phyloP scores from a whole-genome alignment of 371 early-diverging fungal genomes.

The Batkoa obscura region DNA sequence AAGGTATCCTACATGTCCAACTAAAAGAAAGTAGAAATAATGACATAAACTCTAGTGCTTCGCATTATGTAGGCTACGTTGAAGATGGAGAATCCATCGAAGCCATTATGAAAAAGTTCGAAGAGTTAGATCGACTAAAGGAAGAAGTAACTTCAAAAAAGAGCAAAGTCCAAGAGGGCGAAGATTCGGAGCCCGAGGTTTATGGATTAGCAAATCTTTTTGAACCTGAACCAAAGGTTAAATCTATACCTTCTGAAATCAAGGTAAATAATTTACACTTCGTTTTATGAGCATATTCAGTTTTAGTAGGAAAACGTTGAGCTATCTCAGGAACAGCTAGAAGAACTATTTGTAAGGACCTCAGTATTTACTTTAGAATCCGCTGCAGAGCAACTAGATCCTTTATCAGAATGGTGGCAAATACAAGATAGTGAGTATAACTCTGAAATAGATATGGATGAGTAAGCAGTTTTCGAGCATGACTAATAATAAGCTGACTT shows the following conservation, averaged over 20 bases:
- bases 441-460: constrained; percentile 34
- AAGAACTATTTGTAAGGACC: constrained; percentile 75
- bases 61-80: constrained; percentile 86
- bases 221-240: background rate
- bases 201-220: constrained; percentile 1
- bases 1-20: too few species aligned
- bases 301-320: constrained; percentile 9
- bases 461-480: constrained; percentile 21
- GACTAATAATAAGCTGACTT: background rate
- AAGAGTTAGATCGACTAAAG: constrained; percentile 76
- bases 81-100: constrained; percentile 88
- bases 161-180: constrained; percentile 5
- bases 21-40: background rate
- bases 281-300: constrained; percentile 1
- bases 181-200: constrained; percentile 5
- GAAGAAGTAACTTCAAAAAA: constrained; percentile 39
- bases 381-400: background rate
- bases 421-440: constrained; percentile 24
- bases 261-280: constrained; percentile 8
- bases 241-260: background rate
- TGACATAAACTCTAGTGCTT: constrained; percentile 27
- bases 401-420: background rate
- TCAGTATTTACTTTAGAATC: constrained; percentile 70
- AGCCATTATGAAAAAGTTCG: constrained; percentile 91
- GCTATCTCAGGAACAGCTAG: constrained; percentile 59